A percentile compares a stretch with the other conserved stretches of the same genome.
Evolutionary conservation across 192 early-diverging fungal genomes (phyloP).

Genomic region (Mortierella claussenii): DNA sequence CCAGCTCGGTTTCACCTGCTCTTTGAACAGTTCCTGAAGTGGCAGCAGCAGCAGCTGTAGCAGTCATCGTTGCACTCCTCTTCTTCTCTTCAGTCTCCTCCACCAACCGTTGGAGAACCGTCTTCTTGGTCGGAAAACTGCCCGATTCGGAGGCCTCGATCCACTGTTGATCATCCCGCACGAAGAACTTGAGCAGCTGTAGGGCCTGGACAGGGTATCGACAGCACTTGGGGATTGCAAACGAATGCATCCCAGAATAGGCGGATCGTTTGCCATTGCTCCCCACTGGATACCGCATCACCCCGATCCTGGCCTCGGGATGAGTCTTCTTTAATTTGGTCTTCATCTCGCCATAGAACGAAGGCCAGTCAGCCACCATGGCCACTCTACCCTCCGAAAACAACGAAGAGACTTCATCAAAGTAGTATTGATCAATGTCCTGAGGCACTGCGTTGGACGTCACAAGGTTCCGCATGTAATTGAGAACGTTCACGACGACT

Average conservation of each 20-base stretch:
- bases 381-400: conserved; percentile 34
- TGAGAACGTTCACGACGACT: conserved; percentile 14
- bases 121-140: conserved; percentile 41
- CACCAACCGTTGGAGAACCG: conserved; percentile 23
- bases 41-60: too few species aligned
- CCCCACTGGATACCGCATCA: conserved; percentile 32
- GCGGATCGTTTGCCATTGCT: conserved; percentile 23
- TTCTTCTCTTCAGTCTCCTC: conserved; percentile 7
- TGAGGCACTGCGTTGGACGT: conserved; percentile 16
- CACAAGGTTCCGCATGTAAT: conserved; percentile 14
- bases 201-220: conserved; percentile 6
- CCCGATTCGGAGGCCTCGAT: conserved; percentile 33
- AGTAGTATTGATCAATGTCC: conserved; percentile 34
- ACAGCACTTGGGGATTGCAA: conserved; percentile 33
- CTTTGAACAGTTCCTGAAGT: too few species aligned
- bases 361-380: conserved; percentile 42
- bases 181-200: conserved; percentile 26
- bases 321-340: not conserved
- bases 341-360: conserved; percentile 35
- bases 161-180: conserved; percentile 41
- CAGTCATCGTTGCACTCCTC: too few species aligned
- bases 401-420: conserved; percentile 37
- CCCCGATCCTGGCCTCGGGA: conserved; percentile 7
- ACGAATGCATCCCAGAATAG: conserved; percentile 46
- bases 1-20: conserved; percentile 3